Evolutionary conservation across 2,329 filamentous ascomycete species (phyloP), one percentile per base, ranked within the genome.

Genomic region (Westerdykella aurantiaca): DNA sequence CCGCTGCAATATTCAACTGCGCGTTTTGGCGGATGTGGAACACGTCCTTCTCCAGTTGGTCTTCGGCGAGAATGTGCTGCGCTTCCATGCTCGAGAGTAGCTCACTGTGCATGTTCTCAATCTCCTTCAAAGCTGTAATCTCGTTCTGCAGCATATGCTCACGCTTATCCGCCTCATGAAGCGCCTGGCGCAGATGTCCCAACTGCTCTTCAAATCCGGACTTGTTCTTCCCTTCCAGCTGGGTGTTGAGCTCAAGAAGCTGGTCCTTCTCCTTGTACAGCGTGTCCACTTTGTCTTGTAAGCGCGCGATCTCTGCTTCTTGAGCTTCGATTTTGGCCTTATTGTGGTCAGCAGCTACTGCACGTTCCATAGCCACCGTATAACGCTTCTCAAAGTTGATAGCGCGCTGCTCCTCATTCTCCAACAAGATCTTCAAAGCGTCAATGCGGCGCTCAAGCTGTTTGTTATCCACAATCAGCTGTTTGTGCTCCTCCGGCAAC

Each of bases 71-170:
- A 6, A 25, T 16, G 11, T 31, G 42, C 31, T 39, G 38, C 2
- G 12, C 10, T 13, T 48, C 48, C 33, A 51, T 5, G 25, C 39
- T 39, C 12, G n/a, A 23, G 12, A 48, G 16, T 5, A 51, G 35
- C 5, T 37, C 39, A 9, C 38, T 37, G 22, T 44, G 44, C 22
- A 31, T 31, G 7, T 25, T 17, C 31, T 51, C 41, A n/a, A 51
- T 48, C 48, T 6, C 38, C 22, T 11, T 39, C 37, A 22, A 51
- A 21, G 5, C 37, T 11, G 13, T 38, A 11, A 17, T 25, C 34
- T 5, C 22, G 5, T 5, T 43, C 37, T 16, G 40, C 17, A 21
- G 7, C 37, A 14, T 42, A 45, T 14, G 35, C 39, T 42, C 12
- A 34, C 6, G n/a, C 25, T 29, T 9, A 29, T 38, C 13, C 18